phyloP scores from a whole-genome alignment of 202 grass and related monocot species.

The Musa balbisiana region DNA sequence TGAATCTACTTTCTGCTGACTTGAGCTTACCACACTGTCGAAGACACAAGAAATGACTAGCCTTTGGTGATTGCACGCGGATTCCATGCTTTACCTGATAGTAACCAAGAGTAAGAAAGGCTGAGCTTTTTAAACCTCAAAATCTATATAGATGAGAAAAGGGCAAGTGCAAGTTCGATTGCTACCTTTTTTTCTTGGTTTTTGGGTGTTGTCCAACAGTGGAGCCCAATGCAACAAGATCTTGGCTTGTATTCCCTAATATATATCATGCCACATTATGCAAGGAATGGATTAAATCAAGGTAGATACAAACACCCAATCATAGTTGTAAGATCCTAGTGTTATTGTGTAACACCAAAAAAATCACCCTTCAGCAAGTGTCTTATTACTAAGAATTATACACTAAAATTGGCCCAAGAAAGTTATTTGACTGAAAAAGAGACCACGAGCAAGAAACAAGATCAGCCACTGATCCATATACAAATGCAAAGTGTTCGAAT shows the following conservation, averaged over 20 bases:
- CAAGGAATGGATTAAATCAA: neutral
- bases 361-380: too few species aligned
- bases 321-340: neutral
- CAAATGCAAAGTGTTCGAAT: too few species aligned
- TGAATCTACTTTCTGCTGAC: neutral
- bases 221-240: slow-evolving; percentile 45
- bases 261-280: neutral
- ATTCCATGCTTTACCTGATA: neutral
- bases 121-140: neutral
- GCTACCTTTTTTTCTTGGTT: slow-evolving; percentile 43
- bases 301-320: slow-evolving; percentile 5
- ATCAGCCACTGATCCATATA: too few species aligned
- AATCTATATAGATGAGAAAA: neutral
- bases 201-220: slow-evolving; percentile 57
- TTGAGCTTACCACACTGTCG: neutral
- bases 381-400: too few species aligned
- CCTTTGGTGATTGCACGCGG: neutral
- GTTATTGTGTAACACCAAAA: too few species aligned
- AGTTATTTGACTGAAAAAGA: too few species aligned
- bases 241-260: slow-evolving; percentile 39
- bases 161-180: neutral
- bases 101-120: neutral
- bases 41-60: neutral
- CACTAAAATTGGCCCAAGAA: too few species aligned
- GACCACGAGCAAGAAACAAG: too few species aligned